Evolutionary conservation across 2,329 filamentous ascomycete genomes (phyloP), one percentile per base, ranked within the genome.

Genomic region (Cyphellophora attinorum): DNA sequence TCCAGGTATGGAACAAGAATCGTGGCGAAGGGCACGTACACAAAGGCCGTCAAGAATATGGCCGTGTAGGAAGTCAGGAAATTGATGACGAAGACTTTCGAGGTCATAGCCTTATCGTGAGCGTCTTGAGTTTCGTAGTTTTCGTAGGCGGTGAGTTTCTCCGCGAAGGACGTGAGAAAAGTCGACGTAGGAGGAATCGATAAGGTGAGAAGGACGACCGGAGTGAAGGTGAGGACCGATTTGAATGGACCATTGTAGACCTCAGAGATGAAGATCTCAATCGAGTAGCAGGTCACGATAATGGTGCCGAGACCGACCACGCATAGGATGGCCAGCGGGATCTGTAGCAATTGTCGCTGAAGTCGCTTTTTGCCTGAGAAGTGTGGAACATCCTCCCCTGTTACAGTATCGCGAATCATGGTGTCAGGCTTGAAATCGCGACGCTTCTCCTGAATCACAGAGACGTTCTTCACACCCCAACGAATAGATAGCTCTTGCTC

Each of bases 11-110:
- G 89, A 0, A 91, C 76, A 8, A 98, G 74, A 29, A 85, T 60
- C 40, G 78, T 76, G 11, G 85, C 89, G 50, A 96, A 96, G 0
- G 89, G 89, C 13, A 94, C 84, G 51, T 95, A 96, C 43, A 95
- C 77, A 49, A 95, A 96, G 0, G 88, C 85, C 0, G 88, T 95
- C 12, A 96, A 72, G 53, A 93, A 79, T n/a, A 93, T 79, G 1
- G 85, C 83, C 34, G 93, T 76, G 56, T 95, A 96, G 0, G 88
- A 93, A 5, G 86, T 93, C 60, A 96, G 89, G 60, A 95, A 94
- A 64, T 95, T 93, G 52, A 96, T 74, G 11, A 96, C 78, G 52
- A 98, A 96, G 19, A 93, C 81, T 65, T 98, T 98, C 39, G 84
- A 79, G 0, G 91, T 85, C 53, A 94, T 74, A 2, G 88, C 82